Evolutionary conservation across 108 stramenopile species (phyloP).

Genomic region (Fragilaria crotonensis): DNA sequence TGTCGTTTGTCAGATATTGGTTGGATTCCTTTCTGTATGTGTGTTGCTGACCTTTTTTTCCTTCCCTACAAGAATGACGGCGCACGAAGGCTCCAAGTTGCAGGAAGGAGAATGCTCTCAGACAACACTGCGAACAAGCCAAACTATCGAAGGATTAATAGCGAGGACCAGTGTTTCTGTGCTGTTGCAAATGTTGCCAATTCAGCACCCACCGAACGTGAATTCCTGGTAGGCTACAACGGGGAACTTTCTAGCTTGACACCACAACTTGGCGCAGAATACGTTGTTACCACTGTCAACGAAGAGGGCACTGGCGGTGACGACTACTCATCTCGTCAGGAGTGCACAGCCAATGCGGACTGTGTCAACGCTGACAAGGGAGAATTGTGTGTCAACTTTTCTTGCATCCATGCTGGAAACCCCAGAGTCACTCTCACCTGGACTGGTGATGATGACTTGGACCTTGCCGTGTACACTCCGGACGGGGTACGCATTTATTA

Average conservation of each 20-base stretch:
- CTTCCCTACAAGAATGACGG: background rate
- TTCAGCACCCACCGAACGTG: background rate
- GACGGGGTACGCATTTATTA: background rate
- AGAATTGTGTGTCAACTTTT: background rate
- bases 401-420: background rate
- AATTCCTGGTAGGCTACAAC: too few species aligned
- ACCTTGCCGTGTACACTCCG: background rate
- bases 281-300: background rate
- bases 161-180: background rate
- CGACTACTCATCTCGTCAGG: background rate
- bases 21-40: too few species aligned
- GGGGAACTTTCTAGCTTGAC: background rate
- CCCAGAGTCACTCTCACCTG: slow-evolving; percentile 23
- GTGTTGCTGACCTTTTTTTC: too few species aligned
- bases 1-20: too few species aligned
- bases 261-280: background rate
- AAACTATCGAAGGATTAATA: background rate
- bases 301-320: background rate
- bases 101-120: too few species aligned
- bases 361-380: background rate
- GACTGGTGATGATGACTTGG: slow-evolving; percentile 11
- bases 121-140: too few species aligned
- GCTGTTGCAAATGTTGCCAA: background rate
- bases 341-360: background rate
- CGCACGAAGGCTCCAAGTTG: background rate